Evolutionary conservation across 352 stramenopile species (phyloP).

Genomic region (Aphanomyces euteiches): DNA sequence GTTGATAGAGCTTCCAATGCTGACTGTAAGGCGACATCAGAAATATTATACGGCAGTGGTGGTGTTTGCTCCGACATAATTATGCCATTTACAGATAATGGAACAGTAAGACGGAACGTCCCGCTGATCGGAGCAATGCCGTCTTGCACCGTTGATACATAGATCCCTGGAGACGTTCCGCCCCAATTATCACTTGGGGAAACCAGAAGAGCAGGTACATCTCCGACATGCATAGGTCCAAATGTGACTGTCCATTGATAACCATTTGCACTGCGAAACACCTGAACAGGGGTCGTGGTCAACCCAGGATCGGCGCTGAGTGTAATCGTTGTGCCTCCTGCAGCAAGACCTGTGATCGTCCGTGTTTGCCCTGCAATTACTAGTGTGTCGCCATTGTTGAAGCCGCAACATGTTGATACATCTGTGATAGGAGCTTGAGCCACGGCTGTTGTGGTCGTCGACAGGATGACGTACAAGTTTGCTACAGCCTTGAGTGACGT

Average conservation of each 20-base stretch:
- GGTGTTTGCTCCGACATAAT: slow-evolving; percentile 84
- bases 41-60: slow-evolving; percentile 84
- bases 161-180: slow-evolving; percentile 90
- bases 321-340: slow-evolving; percentile 32
- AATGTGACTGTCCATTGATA: slow-evolving; percentile 81
- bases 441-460: slow-evolving; percentile 8
- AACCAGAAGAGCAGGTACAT: slow-evolving; percentile 85
- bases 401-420: slow-evolving; percentile 25
- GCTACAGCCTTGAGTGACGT: slow-evolving; percentile 45
- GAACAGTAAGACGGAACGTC: slow-evolving; percentile 66
- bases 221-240: slow-evolving; percentile 58
- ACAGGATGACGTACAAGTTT: slow-evolving; percentile 33
- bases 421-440: slow-evolving; percentile 23
- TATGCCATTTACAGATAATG: slow-evolving; percentile 27
- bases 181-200: slow-evolving; percentile 88
- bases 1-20: slow-evolving; percentile 87
- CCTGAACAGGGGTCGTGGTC: slow-evolving; percentile 43
- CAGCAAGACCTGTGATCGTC: slow-evolving; percentile 34
- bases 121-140: slow-evolving; percentile 91
- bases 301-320: slow-evolving; percentile 31
- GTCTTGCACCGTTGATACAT: slow-evolving; percentile 66
- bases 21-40: slow-evolving; percentile 69
- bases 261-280: slow-evolving; percentile 64
- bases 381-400: slow-evolving; percentile 38
- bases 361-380: slow-evolving; percentile 53